Conservation (phyloP, 2,329 filamentous ascomycete genomes). For the Diaporthe sp. region DNA sequence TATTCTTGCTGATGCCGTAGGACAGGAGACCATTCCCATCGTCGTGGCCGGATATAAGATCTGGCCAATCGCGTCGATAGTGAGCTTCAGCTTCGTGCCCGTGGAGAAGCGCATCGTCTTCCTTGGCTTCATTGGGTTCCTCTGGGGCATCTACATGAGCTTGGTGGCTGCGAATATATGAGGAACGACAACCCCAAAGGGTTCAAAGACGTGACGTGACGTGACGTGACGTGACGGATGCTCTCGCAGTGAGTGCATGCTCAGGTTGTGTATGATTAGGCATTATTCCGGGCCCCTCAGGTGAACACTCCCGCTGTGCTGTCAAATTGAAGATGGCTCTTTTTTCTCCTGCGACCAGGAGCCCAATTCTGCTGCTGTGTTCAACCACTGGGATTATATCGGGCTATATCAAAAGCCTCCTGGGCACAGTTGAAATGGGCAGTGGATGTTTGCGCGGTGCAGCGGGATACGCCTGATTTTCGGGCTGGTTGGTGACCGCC, state of each 20-base stretch:
- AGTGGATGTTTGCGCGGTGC: background rate
- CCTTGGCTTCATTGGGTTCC: constrained; percentile 57
- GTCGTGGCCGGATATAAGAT: constrained; percentile 62
- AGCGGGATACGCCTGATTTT: background rate
- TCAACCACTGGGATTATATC: background rate
- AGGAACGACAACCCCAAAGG: background rate
- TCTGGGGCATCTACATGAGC: constrained; percentile 65
- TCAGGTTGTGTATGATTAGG: background rate
- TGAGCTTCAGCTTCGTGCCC: constrained; percentile 61
- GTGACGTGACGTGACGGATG: background rate
- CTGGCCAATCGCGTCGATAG: constrained; percentile 62
- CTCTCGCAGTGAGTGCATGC: background rate
- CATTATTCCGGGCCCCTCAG: no score
- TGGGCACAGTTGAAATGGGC: background rate
- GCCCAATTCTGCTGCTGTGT: background rate
- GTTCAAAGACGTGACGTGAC: background rate
- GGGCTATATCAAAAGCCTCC: background rate
- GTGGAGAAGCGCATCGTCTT: constrained; percentile 62
- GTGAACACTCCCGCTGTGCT: no score
- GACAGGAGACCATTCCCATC: constrained; percentile 57
- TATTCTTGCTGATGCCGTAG: background rate
- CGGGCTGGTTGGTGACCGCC: background rate
- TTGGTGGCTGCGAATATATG: constrained; percentile 50
- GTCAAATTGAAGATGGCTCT: background rate
- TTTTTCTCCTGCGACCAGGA: background rate